A percentile compares a stretch with the other conserved stretches of the same genome.
These are phyloP conservation scores for Rubus parviflorus DNA, from an alignment of 306 rosid genomes.

Conservation along the genomic window DNA sequence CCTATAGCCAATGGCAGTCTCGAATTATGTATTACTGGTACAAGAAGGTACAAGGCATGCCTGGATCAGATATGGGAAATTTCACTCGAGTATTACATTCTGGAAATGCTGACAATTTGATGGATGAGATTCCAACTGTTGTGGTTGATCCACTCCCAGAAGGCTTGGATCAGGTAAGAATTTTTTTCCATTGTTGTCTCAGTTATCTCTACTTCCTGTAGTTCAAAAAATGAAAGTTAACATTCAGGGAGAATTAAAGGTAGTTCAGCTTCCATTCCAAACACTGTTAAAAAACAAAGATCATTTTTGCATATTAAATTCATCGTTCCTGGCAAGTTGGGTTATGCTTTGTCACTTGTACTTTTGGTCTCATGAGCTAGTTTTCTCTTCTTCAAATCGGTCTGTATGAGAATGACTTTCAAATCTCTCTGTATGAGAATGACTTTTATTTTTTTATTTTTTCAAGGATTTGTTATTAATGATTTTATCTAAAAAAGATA, in stretches of 20 bases:
- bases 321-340: conserved; percentile 6
- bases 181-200: conserved; percentile 7
- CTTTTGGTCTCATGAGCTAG: not conserved
- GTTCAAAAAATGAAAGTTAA: too few species aligned
- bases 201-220: not conserved
- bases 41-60: conserved; percentile 67
- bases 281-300: too few species aligned
- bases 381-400: not conserved
- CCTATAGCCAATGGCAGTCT: conserved; percentile 94
- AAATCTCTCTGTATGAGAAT: not conserved
- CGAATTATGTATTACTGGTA: conserved; percentile 96
- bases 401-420: too few species aligned
- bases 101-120: conserved; percentile 65
- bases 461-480: not conserved
- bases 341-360: not conserved
- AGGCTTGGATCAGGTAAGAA: conserved; percentile 81
- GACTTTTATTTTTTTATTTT: not conserved
- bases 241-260: too few species aligned
- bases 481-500: not conserved
- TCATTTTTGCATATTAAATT: not conserved
- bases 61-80: conserved; percentile 88
- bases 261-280: too few species aligned
- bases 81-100: conserved; percentile 84
- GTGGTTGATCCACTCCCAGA: conserved; percentile 92
- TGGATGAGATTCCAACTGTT: conserved; percentile 80